Conservation (phyloP, 345 rosid genomes). For the Barbarea vulgaris region DNA sequence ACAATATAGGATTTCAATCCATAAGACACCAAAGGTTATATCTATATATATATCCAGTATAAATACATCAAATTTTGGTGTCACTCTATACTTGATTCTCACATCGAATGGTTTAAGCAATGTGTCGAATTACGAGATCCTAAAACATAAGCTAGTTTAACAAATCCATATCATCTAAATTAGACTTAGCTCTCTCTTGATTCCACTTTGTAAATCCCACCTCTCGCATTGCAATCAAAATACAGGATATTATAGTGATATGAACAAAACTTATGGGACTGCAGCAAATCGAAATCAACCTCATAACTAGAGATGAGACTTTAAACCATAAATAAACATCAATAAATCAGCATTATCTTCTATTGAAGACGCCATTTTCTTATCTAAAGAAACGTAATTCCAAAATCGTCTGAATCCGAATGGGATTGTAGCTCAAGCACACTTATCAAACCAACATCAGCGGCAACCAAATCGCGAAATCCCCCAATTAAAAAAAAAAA, state of each 20-base stretch:
- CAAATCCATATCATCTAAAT: not conserved
- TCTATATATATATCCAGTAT: too few species aligned
- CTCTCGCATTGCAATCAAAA: not conserved
- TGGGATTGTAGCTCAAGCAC: not conserved
- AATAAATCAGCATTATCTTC: not conserved
- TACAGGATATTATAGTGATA: not conserved
- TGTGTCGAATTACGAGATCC: not conserved
- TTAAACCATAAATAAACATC: not conserved
- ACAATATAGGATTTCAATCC: not conserved
- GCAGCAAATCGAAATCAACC: not conserved
- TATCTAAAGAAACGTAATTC: not conserved
- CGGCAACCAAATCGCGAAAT: slow-evolving; percentile 5
- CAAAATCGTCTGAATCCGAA: not conserved
- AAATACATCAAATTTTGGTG: not conserved
- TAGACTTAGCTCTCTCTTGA: not conserved
- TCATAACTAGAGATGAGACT: not conserved
- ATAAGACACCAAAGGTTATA: not conserved
- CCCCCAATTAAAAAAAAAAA: not conserved
- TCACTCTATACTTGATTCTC: not conserved
- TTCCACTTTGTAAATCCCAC: not conserved
- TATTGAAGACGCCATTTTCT: not conserved
- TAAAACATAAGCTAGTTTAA: not conserved
- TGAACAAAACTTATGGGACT: not conserved
- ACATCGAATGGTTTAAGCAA: not conserved
- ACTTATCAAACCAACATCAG: not conserved